Evolutionary conservation across 2,329 filamentous ascomycete genomes (phyloP).

Genomic region (Diaporthe caulivora): DNA sequence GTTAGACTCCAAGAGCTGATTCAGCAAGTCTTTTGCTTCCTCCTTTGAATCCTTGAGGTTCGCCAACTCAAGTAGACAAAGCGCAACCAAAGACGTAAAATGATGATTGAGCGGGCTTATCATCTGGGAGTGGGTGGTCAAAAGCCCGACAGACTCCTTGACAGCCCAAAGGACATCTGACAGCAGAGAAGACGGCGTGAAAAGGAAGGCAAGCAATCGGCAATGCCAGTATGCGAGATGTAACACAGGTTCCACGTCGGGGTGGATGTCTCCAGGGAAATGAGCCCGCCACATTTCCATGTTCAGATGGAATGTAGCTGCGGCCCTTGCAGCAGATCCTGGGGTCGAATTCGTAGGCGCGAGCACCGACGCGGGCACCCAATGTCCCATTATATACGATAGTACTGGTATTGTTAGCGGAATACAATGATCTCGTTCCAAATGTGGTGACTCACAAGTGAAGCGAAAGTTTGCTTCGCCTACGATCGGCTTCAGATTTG

Average conservation of each 20-base stretch:
- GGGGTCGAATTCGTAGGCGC: slow-evolving; percentile 57
- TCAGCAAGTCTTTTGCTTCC: slow-evolving; percentile 68
- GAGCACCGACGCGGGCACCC: slow-evolving; percentile 45
- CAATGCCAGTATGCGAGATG: slow-evolving; percentile 79
- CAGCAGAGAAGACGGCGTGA: slow-evolving; percentile 67
- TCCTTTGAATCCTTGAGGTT: slow-evolving; percentile 67
- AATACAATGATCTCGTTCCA: no score
- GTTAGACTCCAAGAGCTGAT: slow-evolving; percentile 67
- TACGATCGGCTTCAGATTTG: slow-evolving; percentile 70
- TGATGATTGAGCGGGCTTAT: slow-evolving; percentile 76
- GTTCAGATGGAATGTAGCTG: slow-evolving; percentile 65
- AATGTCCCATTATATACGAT: slow-evolving; percentile 40
- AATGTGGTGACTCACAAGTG: slow-evolving; percentile 65
- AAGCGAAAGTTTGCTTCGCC: slow-evolving; percentile 75
- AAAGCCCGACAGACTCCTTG: slow-evolving; percentile 68
- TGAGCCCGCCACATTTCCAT: slow-evolving; percentile 76
- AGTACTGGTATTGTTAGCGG: slow-evolving; percentile 40
- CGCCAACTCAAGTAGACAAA: slow-evolving; percentile 72
- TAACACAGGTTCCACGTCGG: slow-evolving; percentile 65
- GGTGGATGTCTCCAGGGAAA: slow-evolving; percentile 69
- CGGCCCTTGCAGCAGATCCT: slow-evolving; percentile 57
- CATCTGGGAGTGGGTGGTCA: slow-evolving; percentile 66
- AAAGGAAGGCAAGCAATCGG: slow-evolving; percentile 72
- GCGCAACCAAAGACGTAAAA: slow-evolving; percentile 69
- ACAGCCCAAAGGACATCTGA: slow-evolving; percentile 72